phyloP scores from a whole-genome alignment of 805 yeast species.

The Yamadazyma takamatsuzukensis region DNA sequence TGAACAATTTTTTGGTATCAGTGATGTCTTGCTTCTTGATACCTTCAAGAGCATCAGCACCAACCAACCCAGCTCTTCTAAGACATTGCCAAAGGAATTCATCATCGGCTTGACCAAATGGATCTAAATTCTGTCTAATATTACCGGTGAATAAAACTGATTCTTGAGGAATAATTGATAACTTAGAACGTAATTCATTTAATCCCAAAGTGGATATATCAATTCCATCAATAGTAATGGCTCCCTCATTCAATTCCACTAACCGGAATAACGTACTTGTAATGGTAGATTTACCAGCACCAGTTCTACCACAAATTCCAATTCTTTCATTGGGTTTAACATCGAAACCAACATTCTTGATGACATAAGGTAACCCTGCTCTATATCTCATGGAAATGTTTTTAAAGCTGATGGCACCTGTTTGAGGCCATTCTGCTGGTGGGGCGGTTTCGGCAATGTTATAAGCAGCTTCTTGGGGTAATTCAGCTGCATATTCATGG shows the following conservation, averaged over 20 bases:
- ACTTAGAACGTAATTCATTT: conserved; percentile 49
- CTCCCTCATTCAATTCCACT: conserved; percentile 47
- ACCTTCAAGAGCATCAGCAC: conserved; percentile 11
- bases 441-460: conserved; percentile 42
- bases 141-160: conserved; percentile 62
- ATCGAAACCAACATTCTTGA: conserved; percentile 41
- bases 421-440: conserved; percentile 45
- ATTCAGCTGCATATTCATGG: conserved; percentile 43
- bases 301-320: conserved; percentile 87
- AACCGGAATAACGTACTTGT: conserved; percentile 62
- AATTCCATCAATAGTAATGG: conserved; percentile 51
- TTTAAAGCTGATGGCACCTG: conserved; percentile 45
- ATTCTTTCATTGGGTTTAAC: conserved; percentile 61
- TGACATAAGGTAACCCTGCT: conserved; percentile 56
- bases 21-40: neutral
- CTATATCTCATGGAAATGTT: conserved; percentile 54
- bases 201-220: conserved; percentile 52
- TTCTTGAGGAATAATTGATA: conserved; percentile 69
- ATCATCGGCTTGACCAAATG: conserved; percentile 49
- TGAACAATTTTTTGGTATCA: neutral
- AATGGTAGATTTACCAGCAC: conserved; percentile 75
- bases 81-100: conserved; percentile 54
- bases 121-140: conserved; percentile 58
- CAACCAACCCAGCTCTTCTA: conserved; percentile 52
- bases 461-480: conserved; percentile 68